Evolutionary conservation across 2,329 filamentous ascomycete genomes (phyloP).

Genomic region (Hypomyces rosellus): DNA sequence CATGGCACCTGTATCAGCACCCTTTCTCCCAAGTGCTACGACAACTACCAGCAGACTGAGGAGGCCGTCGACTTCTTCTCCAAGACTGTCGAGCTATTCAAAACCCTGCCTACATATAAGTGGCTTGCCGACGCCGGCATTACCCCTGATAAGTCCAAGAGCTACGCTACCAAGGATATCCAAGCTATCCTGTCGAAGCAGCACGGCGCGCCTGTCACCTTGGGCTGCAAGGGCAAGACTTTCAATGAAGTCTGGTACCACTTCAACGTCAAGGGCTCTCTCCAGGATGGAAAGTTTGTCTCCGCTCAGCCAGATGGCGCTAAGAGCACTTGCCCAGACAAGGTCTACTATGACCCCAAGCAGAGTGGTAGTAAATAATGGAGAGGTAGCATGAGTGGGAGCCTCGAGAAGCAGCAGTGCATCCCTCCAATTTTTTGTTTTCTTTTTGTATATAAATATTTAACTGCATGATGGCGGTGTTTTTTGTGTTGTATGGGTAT

Average conservation of each 20-base stretch:
- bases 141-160: conserved; percentile 44
- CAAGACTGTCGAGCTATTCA: conserved; percentile 58
- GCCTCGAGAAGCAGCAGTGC: background rate
- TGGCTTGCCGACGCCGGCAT: conserved; percentile 56
- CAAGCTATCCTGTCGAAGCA: conserved; percentile 49
- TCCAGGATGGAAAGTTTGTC: conserved; percentile 55
- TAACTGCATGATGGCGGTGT: too few species aligned
- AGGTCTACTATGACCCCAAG: conserved; percentile 53
- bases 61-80: conserved; percentile 67
- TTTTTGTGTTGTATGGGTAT: too few species aligned
- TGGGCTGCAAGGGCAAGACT: conserved; percentile 45
- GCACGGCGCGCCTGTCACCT: conserved; percentile 49
- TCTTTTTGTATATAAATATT: too few species aligned
- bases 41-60: conserved; percentile 49
- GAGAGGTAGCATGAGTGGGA: background rate
- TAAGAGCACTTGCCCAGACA: conserved; percentile 56
- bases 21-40: conserved; percentile 60
- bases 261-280: conserved; percentile 52
- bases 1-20: conserved; percentile 68
- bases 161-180: conserved; percentile 53
- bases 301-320: conserved; percentile 48
- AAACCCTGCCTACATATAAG: conserved; percentile 60
- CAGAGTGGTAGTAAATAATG: background rate
- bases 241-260: conserved; percentile 56
- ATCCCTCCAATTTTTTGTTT: too few species aligned